Evolutionary conservation across 2,329 filamentous ascomycete genomes (phyloP), one percentile per base, ranked within the genome.

Genomic region (Gyromitra esculenta): DNA sequence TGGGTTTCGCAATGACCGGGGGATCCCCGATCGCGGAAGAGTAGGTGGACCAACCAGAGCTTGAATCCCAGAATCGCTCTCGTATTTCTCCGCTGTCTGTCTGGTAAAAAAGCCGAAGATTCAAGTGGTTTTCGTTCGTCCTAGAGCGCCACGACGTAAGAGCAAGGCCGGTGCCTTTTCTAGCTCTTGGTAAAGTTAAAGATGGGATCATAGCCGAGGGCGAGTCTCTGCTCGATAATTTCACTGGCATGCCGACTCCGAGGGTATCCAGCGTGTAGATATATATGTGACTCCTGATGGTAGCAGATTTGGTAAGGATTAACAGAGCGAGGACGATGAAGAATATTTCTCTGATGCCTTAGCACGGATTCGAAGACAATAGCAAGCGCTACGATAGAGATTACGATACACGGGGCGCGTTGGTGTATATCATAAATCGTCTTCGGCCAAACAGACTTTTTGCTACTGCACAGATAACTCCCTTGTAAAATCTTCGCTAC

Each of bases 61-160:
- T 11, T 9, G 39, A 48, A 31, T 18, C 41, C 60, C 60, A 63
- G 13, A 31, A 25, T 15, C 60, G 60, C 41, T 63, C 60, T 21
- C 60, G 41, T 48, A 63, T n/a, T 13, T 63, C 60, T 39, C 60
- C 39, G n/a, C 39, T 48, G 37, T 48, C 15, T n/a, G 39, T 43
- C 21, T 63, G 60, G 31, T 63, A 63, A 13, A 63, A 63, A 43
- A 63, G 60, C 7, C 60, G n/a, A 25, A 45, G 39, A 25, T 63
- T 45, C 4, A 48, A 15, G 2, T 48, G 1, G 18, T 21, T 48
- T 18, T 18, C 9, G 25, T 63, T 48, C n/a, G 39, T 50, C 4
- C 60, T 63, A 13, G 60, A 63, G 31, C 41, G 60, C 60, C 60
- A 63, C n/a, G 60, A 13, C 5, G 41, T 9, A 25, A 63, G 8